Conservation (phyloP, 345 rosid species). For the Populus pruinosa region DNA sequence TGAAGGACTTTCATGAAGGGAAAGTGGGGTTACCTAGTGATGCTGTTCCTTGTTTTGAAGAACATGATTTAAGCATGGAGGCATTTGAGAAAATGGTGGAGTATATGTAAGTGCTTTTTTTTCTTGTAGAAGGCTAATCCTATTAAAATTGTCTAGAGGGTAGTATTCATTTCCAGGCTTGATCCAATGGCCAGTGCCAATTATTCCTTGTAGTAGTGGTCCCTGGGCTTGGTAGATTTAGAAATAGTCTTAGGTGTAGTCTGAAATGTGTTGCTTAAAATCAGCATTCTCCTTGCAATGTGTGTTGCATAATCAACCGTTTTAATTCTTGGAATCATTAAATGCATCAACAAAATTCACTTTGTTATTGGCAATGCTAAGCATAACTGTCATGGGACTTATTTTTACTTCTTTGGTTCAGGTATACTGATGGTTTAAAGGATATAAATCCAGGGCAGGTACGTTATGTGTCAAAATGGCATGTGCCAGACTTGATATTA, state of each 20-base stretch:
- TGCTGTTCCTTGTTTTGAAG: conserved; percentile 70
- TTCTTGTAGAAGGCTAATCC: not conserved
- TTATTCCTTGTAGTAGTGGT: not conserved
- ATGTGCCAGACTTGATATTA: not conserved
- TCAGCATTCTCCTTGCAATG: not conserved
- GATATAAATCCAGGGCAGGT: conserved; percentile 85
- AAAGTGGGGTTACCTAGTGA: conserved; percentile 38
- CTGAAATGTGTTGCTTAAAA: not conserved
- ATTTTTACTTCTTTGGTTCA: conserved; percentile 30
- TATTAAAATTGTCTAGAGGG: not conserved
- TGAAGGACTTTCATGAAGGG: conserved; percentile 69
- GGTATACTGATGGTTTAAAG: conserved; percentile 93
- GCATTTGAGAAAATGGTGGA: conserved; percentile 89
- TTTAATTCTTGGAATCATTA: conserved; percentile 2
- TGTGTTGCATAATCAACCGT: conserved; percentile 5
- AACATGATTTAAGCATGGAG: conserved; percentile 75
- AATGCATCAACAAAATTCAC: not conserved
- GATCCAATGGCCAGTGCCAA: not conserved
- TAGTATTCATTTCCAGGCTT: not conserved
- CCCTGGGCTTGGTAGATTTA: not conserved
- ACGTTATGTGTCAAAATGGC: conserved; percentile 11
- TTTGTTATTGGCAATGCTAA: conserved; percentile 1
- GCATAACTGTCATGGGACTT: conserved; percentile 12
- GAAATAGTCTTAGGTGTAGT: conserved; percentile 3
- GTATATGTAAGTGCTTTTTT: conserved; percentile 64